Evolutionary conservation across 495 filamentous ascomycete species (phyloP).

Genomic region (Letharia columbiana): DNA sequence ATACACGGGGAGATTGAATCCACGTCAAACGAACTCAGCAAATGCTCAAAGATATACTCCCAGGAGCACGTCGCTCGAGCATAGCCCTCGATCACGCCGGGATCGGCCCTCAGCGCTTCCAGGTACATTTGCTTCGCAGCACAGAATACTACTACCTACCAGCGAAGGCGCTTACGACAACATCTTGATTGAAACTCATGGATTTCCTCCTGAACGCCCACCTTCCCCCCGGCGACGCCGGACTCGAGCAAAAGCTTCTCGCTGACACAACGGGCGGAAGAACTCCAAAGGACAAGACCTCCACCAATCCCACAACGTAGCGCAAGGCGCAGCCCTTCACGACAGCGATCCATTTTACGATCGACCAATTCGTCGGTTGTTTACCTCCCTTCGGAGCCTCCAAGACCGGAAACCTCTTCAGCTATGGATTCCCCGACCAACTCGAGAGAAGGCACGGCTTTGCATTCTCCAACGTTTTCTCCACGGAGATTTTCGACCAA

Average conservation of each 20-base stretch:
- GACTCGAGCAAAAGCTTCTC: conserved; percentile 10
- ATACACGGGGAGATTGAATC: background rate
- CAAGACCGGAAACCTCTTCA: conserved; percentile 3
- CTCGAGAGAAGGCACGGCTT: background rate
- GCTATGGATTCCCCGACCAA: background rate
- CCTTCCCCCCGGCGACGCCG: conserved; percentile 13
- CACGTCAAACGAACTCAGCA: background rate
- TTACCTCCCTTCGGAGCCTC: background rate
- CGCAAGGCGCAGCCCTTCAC: background rate
- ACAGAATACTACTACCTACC: background rate
- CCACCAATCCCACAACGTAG: conserved; percentile 9
- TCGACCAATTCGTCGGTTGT: conserved; percentile 2
- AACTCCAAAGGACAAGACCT: background rate
- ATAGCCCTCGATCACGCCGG: background rate
- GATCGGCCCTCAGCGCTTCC: background rate
- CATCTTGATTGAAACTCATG: conserved; percentile 1
- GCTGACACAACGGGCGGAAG: background rate
- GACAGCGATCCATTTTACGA: background rate
- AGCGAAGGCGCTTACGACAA: background rate
- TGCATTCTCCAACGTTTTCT: conserved; percentile 8
- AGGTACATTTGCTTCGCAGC: background rate
- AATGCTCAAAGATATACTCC: conserved; percentile 11
- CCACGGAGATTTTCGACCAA: conserved; percentile 6
- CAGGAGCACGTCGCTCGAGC: background rate
- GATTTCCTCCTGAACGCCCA: background rate